Percentiles rank a stretch among this genome's conserved stretches.
These are phyloP conservation scores for Blepharisma stoltei DNA, from an alignment of 73 alveolate genomes.

Conservation along the genomic window DNA sequence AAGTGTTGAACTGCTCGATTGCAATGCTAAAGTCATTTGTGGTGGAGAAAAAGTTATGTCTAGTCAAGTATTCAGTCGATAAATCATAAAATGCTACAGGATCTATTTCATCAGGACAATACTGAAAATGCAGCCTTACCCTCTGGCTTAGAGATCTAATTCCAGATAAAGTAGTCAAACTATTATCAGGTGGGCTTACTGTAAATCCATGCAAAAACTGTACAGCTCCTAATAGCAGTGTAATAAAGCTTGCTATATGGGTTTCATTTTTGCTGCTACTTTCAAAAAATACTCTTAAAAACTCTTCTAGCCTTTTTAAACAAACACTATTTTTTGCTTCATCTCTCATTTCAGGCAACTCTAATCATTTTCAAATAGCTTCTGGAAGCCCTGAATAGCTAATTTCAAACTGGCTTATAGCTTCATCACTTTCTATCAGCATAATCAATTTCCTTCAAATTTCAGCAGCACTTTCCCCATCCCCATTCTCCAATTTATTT, in stretches of 20 bases:
- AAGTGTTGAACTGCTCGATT: background rate
- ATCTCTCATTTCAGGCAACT: background rate
- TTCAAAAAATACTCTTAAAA: background rate
- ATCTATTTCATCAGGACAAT: background rate
- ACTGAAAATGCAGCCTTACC: background rate
- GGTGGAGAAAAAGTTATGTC: background rate
- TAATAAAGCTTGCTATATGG: background rate
- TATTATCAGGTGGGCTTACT: background rate
- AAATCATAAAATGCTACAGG: background rate
- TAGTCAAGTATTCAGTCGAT: background rate
- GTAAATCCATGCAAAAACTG: background rate
- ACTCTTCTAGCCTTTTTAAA: background rate
- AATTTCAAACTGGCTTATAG: background rate
- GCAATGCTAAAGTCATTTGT: background rate
- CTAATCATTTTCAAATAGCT: background rate
- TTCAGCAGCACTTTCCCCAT: conserved; percentile 3
- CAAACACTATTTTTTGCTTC: background rate
- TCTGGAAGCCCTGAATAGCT: background rate
- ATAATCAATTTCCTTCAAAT: background rate
- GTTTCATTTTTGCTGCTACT: background rate
- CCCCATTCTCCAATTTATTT: background rate
- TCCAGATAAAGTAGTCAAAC: background rate
- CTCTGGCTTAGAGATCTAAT: background rate
- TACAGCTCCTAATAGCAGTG: background rate
- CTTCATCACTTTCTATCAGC: background rate